A percentile compares a stretch with the other conserved stretches of the same genome.
Conservation (phyloP, 306 rosid species). For the Quercus ilex region DNA sequence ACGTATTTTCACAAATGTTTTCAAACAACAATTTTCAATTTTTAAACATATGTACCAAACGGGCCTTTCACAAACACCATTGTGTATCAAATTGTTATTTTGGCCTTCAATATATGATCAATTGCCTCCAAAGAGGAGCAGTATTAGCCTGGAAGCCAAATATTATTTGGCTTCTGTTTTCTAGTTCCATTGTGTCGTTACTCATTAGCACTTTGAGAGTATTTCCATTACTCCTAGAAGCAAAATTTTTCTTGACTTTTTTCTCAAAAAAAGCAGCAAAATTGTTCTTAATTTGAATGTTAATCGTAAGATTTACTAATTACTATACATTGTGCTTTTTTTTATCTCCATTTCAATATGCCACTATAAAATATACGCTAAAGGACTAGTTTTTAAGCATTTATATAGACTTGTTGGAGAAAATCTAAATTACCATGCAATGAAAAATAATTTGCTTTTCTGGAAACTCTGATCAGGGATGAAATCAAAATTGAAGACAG, state of each 20-base stretch:
- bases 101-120: too few species aligned
- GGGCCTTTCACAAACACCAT: background rate
- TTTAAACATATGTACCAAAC: too few species aligned
- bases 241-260: too few species aligned
- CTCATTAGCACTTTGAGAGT: too few species aligned
- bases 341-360: background rate
- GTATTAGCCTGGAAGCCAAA: too few species aligned
- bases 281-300: background rate
- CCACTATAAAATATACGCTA: background rate
- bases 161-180: background rate
- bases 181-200: too few species aligned
- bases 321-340: background rate
- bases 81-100: background rate
- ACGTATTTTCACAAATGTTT: too few species aligned
- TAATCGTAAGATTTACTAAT: background rate
- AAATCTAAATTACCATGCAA: slow-evolving; percentile 45
- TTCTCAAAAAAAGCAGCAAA: too few species aligned
- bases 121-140: background rate
- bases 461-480: slow-evolving; percentile 22
- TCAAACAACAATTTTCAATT: too few species aligned
- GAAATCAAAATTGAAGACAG: slow-evolving; percentile 68
- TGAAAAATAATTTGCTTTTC: slow-evolving; percentile 78
- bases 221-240: too few species aligned
- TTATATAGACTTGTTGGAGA: background rate
- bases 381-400: background rate